Conservation (phyloP, 2,329 filamentous ascomycete genomes). For the Trichoderma sp. region DNA sequence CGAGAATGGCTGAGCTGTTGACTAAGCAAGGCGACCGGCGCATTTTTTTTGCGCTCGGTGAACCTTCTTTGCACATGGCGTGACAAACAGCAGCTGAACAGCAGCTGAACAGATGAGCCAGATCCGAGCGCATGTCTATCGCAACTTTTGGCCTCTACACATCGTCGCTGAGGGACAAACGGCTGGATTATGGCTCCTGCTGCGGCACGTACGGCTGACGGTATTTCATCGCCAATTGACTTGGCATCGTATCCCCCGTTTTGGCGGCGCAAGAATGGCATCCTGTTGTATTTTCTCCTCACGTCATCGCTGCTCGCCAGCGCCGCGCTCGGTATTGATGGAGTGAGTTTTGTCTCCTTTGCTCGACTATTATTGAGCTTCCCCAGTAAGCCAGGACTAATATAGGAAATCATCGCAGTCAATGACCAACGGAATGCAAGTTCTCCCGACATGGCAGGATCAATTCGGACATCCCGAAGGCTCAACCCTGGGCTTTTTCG, state of each 20-base stretch:
- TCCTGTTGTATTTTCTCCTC: slow-evolving; percentile 42
- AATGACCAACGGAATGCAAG: slow-evolving; percentile 42
- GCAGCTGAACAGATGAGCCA: neutral
- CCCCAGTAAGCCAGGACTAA: neutral
- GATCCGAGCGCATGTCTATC: neutral
- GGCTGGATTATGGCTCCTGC: slow-evolving; percentile 32
- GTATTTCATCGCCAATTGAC: slow-evolving; percentile 33
- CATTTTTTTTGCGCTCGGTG: slow-evolving; percentile 16
- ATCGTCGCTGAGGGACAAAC: neutral
- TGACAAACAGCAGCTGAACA: neutral
- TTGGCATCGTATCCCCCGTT: slow-evolving; percentile 33
- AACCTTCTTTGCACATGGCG: neutral
- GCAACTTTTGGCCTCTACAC: neutral
- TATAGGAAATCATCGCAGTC: slow-evolving; percentile 24
- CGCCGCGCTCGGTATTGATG: slow-evolving; percentile 42
- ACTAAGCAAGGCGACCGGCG: slow-evolving; percentile 12
- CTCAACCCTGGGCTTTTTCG: slow-evolving; percentile 39
- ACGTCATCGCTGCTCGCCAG: slow-evolving; percentile 43
- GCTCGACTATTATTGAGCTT: neutral
- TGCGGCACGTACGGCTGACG: slow-evolving; percentile 32
- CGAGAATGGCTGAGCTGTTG: neutral
- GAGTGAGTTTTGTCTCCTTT: slow-evolving; percentile 29
- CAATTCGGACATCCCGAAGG: slow-evolving; percentile 38
- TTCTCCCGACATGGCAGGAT: slow-evolving; percentile 37
- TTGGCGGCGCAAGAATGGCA: slow-evolving; percentile 40